These are phyloP conservation scores for Dendrothele bispora DNA, from an alignment of 768 basidiomycete species.

Conservation along the genomic window DNA sequence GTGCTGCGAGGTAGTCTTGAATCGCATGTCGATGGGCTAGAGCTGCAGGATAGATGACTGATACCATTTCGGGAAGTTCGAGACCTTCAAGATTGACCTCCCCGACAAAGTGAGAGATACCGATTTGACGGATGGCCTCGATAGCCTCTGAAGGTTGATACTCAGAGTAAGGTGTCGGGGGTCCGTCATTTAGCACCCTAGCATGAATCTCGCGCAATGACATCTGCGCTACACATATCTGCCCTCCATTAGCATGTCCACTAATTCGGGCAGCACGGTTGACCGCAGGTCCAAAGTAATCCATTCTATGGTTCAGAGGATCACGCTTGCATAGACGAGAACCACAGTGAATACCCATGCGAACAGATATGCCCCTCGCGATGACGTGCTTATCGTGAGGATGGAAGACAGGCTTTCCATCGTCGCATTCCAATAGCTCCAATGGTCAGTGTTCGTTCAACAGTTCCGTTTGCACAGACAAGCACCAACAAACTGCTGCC, in stretches of 20 bases:
- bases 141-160: not conserved
- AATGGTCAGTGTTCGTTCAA: conserved; percentile 85
- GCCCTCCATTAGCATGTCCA: conserved; percentile 65
- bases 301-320: conserved; percentile 91
- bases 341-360: conserved; percentile 79
- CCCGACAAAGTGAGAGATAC: conserved; percentile 72
- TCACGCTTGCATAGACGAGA: conserved; percentile 74
- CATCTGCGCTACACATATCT: conserved; percentile 55
- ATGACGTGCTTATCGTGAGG: conserved; percentile 51
- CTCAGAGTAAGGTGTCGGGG: conserved; percentile 11
- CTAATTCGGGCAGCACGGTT: conserved; percentile 65
- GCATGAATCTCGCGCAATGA: not conserved
- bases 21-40: conserved; percentile 71
- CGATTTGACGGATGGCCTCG: conserved; percentile 55
- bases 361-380: conserved; percentile 65
- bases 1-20: conserved; percentile 32
- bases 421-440: conserved; percentile 90
- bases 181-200: conserved; percentile 31
- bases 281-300: conserved; percentile 95
- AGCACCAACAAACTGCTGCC: conserved; percentile 33
- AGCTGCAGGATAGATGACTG: conserved; percentile 76
- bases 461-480: conserved; percentile 78
- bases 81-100: conserved; percentile 93
- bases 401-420: conserved; percentile 80
- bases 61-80: conserved; percentile 85